A percentile compares a stretch with the other conserved stretches of the same genome.
phyloP scores from a whole-genome alignment of 495 filamentous ascomycete genomes.

The Darksidea phi region DNA sequence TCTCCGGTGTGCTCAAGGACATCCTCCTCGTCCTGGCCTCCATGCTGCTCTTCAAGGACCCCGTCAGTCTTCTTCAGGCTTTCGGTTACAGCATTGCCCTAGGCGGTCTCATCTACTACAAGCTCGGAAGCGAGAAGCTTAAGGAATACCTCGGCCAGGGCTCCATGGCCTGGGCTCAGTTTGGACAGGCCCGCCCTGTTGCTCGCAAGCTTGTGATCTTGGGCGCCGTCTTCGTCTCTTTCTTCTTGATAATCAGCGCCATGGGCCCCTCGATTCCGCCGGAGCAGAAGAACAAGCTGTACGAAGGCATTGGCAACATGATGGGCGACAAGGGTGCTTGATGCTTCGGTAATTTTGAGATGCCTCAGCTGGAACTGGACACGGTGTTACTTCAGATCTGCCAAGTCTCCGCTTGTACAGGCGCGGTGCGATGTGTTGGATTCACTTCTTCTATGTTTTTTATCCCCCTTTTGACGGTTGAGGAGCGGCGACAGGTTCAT shows the following conservation, averaged over 20 bases:
- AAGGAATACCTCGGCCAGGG: slow-evolving; percentile 72
- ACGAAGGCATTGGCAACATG: slow-evolving; percentile 16
- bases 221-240: slow-evolving; percentile 56
- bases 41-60: slow-evolving; percentile 85
- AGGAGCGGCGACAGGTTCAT: slow-evolving; percentile 21
- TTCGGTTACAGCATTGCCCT: slow-evolving; percentile 95
- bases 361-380: not conserved
- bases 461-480: slow-evolving; percentile 15
- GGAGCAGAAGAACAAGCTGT: slow-evolving; percentile 17
- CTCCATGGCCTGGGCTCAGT: slow-evolving; percentile 77
- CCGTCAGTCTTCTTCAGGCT: slow-evolving; percentile 77
- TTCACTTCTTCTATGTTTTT: slow-evolving; percentile 26
- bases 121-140: slow-evolving; percentile 83
- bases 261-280: slow-evolving; percentile 40
- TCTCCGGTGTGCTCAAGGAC: slow-evolving; percentile 98
- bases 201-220: slow-evolving; percentile 75
- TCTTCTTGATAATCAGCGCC: slow-evolving; percentile 69
- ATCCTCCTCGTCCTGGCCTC: slow-evolving; percentile 88
- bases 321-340: slow-evolving; percentile 21
- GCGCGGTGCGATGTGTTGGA: not conserved
- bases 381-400: not conserved
- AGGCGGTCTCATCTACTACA: slow-evolving; percentile 91
- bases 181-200: slow-evolving; percentile 70
- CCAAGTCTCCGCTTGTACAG: not conserved
- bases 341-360: not conserved